phyloP scores from a whole-genome alignment of 169 alveolate genomes.

The Blepharisma undulans region DNA sequence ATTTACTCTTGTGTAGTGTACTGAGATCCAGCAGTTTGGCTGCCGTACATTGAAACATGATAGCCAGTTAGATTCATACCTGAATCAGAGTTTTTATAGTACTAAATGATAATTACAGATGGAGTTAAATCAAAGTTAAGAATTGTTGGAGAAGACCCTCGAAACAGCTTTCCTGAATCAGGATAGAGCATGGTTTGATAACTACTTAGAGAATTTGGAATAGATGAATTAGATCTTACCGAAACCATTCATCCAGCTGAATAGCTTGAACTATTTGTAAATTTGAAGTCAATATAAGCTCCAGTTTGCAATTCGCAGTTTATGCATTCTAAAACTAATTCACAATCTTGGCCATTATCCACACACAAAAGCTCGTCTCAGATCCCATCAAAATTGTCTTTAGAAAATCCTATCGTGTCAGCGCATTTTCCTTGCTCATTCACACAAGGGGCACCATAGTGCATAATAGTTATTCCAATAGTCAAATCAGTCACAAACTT shows the following conservation, averaged over 20 bases:
- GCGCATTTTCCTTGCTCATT: neutral
- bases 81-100: neutral
- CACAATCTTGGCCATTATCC: neutral
- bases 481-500: neutral
- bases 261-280: too few relatives aligned
- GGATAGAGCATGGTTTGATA: neutral
- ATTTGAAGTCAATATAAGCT: neutral
- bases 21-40: neutral
- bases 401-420: neutral
- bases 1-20: neutral
- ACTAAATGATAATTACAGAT: neutral
- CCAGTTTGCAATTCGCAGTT: neutral
- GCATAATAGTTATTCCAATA: neutral
- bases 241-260: neutral
- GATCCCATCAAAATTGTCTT: neutral
- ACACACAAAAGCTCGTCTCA: neutral
- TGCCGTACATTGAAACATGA: neutral
- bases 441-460: conserved; percentile 20
- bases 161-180: neutral
- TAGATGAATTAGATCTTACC: conserved; percentile 32
- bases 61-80: neutral
- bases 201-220: conserved; percentile 8
- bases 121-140: conserved; percentile 1
- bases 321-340: neutral
- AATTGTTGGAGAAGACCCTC: conserved; percentile 12